Evolutionary conservation across 2,329 filamentous ascomycete genomes (phyloP), one percentile per base, ranked within the genome.

Genomic region (Sporothrix mexicana): DNA sequence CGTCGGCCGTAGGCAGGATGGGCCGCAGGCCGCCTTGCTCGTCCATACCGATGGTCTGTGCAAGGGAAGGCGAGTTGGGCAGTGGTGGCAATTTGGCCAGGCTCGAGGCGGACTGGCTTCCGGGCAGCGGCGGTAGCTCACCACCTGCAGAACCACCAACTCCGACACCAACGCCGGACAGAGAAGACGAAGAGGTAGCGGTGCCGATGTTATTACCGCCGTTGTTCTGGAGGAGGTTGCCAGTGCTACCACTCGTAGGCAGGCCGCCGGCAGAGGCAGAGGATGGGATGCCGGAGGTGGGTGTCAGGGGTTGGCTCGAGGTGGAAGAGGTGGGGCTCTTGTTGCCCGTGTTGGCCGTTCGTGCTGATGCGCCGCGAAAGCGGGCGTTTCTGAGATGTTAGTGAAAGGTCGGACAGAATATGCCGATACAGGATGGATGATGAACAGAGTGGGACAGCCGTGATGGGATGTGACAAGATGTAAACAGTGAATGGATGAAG

Each of bases 11-110:
- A 9, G 69, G 71, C 36, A 62, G 41, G 75, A 80, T 84, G 47
- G 82, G 77, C 76, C 84, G 82, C 70, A 81, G 80, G 79, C 85
- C 84, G 77, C 82, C 84, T 78, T 87, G 82, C 77, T 90, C 87
- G 78, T 92, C 91, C 84, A 92, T 88, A 68, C 90, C 88, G 82
- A 93, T 90, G 74, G 88, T 90, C 79, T 90, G 87, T 73, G 89
- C 85, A 73, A 92, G 85, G 59, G 89, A 90, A 73, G 90, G 88
- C 73, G 90, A 90, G 78, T 85, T 89, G 66, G 88, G 87, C 77
- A 91, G 82, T 74, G 88, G 88, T 74, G 89, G 88, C 61, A 90
- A 85, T 79, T 86, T 88, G 57, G 88, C 87, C 73, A 87, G 78
- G 77, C 80, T 87, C 69, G 83, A 80, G 49, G 88, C 85, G 49